A percentile compares a stretch with the other conserved stretches of the same genome.
These are phyloP conservation scores for Gymnopus androsaceus DNA, from an alignment of 1,284 basidiomycete genomes.

Conservation along the genomic window DNA sequence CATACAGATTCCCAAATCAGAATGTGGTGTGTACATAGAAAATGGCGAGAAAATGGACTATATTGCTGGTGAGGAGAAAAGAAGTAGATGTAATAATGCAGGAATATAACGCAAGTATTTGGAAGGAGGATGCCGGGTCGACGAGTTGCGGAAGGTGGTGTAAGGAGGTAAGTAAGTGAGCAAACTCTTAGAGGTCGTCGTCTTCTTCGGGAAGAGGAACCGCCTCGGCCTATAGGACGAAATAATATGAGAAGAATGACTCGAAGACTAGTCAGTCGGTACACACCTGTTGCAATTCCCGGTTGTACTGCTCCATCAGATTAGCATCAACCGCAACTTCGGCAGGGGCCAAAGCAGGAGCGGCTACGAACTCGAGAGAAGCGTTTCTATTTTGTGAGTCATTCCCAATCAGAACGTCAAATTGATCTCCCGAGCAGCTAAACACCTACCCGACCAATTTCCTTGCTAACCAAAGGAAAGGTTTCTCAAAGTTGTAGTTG, in stretches of 20 bases:
- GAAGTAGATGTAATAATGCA: background rate
- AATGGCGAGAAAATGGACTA: too few relatives aligned
- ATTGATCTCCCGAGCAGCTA: background rate
- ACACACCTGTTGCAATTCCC: slow-evolving; percentile 71
- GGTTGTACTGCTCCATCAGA: slow-evolving; percentile 85
- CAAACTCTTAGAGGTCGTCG: slow-evolving; percentile 60
- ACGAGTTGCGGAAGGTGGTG: background rate
- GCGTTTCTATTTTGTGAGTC: slow-evolving; percentile 66
- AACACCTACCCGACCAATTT: slow-evolving; percentile 92
- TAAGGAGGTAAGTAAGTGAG: background rate
- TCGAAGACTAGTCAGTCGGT: background rate
- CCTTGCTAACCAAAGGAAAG: slow-evolving; percentile 98
- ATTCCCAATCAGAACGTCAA: background rate
- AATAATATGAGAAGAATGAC: slow-evolving; percentile 1
- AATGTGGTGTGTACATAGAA: background rate
- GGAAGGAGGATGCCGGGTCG: background rate
- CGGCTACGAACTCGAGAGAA: slow-evolving; percentile 92
- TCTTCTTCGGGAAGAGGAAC: slow-evolving; percentile 82
- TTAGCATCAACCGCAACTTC: slow-evolving; percentile 85
- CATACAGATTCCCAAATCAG: background rate
- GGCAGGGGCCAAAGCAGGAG: slow-evolving; percentile 93
- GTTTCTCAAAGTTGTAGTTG: slow-evolving; percentile 99
- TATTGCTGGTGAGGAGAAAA: background rate
- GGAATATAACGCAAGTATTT: slow-evolving; percentile 1
- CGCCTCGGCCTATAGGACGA: slow-evolving; percentile 61